Base-by-base conservation (phyloP, 148 eudicot species). In the Tetragonia tetragonoides region DNA sequence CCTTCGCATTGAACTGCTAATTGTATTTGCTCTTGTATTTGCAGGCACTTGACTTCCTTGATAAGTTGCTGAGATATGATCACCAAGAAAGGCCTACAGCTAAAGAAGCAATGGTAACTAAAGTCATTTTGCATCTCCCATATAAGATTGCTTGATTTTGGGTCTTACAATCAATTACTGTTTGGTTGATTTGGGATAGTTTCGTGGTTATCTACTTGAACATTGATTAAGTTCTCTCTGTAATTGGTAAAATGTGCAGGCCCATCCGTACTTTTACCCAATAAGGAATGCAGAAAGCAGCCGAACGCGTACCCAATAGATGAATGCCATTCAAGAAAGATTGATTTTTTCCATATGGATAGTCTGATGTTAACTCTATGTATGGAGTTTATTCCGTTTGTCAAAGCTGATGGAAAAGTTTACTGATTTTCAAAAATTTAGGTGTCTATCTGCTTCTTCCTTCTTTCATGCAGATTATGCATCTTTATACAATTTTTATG, bases 11-110 rank as follows among this genome's bases (percentile, higher is more conserved):
- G 23, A 37, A 61, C 38, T 47, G 51, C 53, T 46, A 7, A 69
- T 10, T 40, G 3, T 72, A 10, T 1, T 57, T 75, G 70, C 12
- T 34, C 54, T 66, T 47, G 41, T 59, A 46, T 57, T 66, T 81
- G 56, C n/a, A 95, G 98, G 98, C 97, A 56, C 70, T 95, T 65
- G 99, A 95, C 77, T 95, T 95, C 73, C 91, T 95, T 80, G 98
- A 95, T 81, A 92, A 89, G 85, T 83, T 92, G 85, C 86, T 95
- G 82, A 88, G 88, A 67, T 92, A 90, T 81, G 97, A 95, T 82
- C 95, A 95, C 79, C 98, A 95, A 70, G 97, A 95, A 75, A 86
- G 97, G 86, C 97, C 92, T 73, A 92, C 97, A 72, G 97, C 98
- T 74, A 95, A 95, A 84, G 97, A 95, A 85, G 98, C 96, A 65